These are phyloP conservation scores for Pythium pectinolyticum DNA, from an alignment of 352 stramenopile genomes.

Conservation along the genomic window DNA sequence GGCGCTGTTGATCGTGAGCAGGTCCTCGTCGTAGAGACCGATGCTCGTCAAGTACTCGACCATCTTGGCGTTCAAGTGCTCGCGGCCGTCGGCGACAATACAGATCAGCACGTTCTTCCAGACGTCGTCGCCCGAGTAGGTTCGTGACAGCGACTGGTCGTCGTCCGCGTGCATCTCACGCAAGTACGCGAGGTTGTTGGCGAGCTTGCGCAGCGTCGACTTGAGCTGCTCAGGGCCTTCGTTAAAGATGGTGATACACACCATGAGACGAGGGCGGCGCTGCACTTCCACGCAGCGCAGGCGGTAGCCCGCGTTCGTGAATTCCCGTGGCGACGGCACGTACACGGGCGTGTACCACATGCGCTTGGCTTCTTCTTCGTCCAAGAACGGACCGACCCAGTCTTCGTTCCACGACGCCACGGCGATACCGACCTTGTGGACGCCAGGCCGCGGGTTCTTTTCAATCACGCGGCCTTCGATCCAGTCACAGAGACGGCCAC, in stretches of 20 bases:
- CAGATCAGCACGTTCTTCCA: slow-evolving; percentile 84
- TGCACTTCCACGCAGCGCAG: slow-evolving; percentile 76
- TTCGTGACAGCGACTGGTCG: slow-evolving; percentile 32
- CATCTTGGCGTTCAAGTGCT: slow-evolving; percentile 77
- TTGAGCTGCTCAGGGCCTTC: slow-evolving; percentile 69
- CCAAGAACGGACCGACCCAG: slow-evolving; percentile 66
- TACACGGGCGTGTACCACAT: slow-evolving; percentile 86
- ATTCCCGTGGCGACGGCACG: slow-evolving; percentile 56
- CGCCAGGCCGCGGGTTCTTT: slow-evolving; percentile 66
- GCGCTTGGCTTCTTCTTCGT: slow-evolving; percentile 72
- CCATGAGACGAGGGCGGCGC: slow-evolving; percentile 71
- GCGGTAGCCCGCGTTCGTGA: slow-evolving; percentile 76
- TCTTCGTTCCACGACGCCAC: slow-evolving; percentile 71
- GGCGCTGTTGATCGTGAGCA: slow-evolving; percentile 84
- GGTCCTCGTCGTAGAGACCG: slow-evolving; percentile 82
- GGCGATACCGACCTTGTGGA: slow-evolving; percentile 80
- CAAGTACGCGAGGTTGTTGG: slow-evolving; percentile 81
- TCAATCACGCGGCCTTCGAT: slow-evolving; percentile 82
- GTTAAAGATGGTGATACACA: slow-evolving; percentile 89
- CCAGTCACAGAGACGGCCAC: slow-evolving; percentile 73
- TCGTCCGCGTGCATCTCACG: slow-evolving; percentile 46
- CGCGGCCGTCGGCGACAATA: slow-evolving; percentile 77
- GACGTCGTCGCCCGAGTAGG: slow-evolving; percentile 64
- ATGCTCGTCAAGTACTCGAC: slow-evolving; percentile 75
- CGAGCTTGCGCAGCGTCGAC: slow-evolving; percentile 73